Evolutionary conservation across 2,329 filamentous ascomycete species (phyloP), one percentile per base, ranked within the genome.

Genomic region (Harringtonia aguacate): DNA sequence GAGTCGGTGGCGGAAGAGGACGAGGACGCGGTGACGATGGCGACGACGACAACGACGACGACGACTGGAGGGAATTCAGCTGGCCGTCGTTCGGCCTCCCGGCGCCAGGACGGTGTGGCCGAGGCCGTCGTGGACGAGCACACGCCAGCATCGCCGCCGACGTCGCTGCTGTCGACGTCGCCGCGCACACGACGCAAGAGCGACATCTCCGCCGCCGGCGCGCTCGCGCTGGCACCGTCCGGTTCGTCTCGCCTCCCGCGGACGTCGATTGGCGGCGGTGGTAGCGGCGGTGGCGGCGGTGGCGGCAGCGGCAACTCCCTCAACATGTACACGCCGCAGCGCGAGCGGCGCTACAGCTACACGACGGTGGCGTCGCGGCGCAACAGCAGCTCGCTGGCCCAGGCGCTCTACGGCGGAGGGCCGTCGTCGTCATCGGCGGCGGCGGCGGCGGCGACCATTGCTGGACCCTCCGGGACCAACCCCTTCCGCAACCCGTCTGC

Each of bases 271-370:
- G n/a, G n/a, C n/a, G n/a, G n/a, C n/a, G n/a, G n/a, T n/a, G n/a
- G n/a, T n/a, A 55, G 54, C 29, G 52, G 51, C n/a, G 24, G 10
- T 27, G 31, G 40, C 46, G 18, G 15, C 8, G 52, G 47, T 39
- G 43, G 55, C 28, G 61, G 36, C 64, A 65, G 14, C 50, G 17
- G 22, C 60, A n/a, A n/a, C n/a, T n/a, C n/a, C 3, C 63, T 71
- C 40, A 57, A 56, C 48, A 58, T 65, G 53, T 67, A 69, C 52
- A 61, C 68, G 22, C 66, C 69, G 2, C 65, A 60, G 24, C 70
- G 67, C 47, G 68, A 76, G 55, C 65, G 73, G 30, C 64, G 73
- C 20, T 75, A 72, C 58, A 76, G 72, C 42, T 75, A 71, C 50
- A 68, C 44, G 17, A 69, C 72, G 13, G 59, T 68, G 0, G 65